Evolutionary conservation across 1,284 basidiomycete species (phyloP).

Genomic region (Caloboletus firmus): DNA sequence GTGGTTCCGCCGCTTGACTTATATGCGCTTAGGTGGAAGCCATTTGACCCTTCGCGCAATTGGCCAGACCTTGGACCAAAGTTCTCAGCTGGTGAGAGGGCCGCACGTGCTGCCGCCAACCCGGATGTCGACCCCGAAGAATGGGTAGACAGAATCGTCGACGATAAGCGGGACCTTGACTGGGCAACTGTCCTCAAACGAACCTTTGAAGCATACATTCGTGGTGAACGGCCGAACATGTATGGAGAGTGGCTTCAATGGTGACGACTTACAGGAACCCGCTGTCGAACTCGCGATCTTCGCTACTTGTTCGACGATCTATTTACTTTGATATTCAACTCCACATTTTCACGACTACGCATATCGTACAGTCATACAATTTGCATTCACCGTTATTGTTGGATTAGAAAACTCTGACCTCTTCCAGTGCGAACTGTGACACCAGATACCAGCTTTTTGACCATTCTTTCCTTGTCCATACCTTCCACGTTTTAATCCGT

Average conservation of each 20-base stretch:
- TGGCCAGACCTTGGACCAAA: constrained; percentile 87
- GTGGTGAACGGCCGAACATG: constrained; percentile 88
- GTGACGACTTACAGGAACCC: constrained; percentile 38
- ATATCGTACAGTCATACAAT: constrained; percentile 29
- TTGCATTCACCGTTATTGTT: constrained; percentile 32
- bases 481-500: constrained; percentile 14
- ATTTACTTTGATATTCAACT: constrained; percentile 30
- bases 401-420: constrained; percentile 34
- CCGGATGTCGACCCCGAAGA: constrained; percentile 36
- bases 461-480: constrained; percentile 27
- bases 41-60: constrained; percentile 85
- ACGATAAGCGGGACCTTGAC: constrained; percentile 74
- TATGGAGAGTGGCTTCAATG: constrained; percentile 84
- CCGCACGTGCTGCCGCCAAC: constrained; percentile 45
- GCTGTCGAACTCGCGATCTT: constrained; percentile 7
- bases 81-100: constrained; percentile 73
- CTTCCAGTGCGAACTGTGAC: constrained; percentile 29
- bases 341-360: constrained; percentile 27
- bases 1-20: background rate
- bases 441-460: constrained; percentile 33
- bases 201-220: constrained; percentile 86
- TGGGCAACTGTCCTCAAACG: constrained; percentile 91
- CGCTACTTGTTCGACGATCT: constrained; percentile 27
- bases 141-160: constrained; percentile 42
- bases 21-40: constrained; percentile 73